Evolutionary conservation across 2,329 filamentous ascomycete genomes (phyloP), one percentile per base, ranked within the genome.

Genomic region (Calonectria honghensis): DNA sequence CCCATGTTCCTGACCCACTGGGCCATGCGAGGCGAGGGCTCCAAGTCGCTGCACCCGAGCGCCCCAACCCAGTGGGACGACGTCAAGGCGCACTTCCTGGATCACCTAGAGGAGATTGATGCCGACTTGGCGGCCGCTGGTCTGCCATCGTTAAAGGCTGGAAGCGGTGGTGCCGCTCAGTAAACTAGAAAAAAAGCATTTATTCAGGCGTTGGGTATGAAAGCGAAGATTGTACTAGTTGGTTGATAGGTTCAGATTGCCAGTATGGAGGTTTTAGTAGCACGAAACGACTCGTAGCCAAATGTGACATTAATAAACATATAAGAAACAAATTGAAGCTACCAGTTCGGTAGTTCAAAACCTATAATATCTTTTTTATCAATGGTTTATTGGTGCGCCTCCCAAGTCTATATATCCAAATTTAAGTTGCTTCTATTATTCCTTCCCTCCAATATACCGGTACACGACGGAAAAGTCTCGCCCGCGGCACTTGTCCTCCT

Each of bases 381-480:
- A 27, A 11, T 29, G n/a, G 27, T 39, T 61, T 16, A 7, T 48
- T 48, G 41, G 41, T 48, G 3, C 20, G 9, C 41, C 41, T 24
- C 6, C 24, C 24, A 41, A 20, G 14, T 67, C 70, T 66, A 67
- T 68, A 13, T 50, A 13, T 31, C 41, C 27, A 32, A 7, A 59
- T 68, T 35, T 24, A 59, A 0, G 24, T 20, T 3, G 9, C 32
- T 10, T 64, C 67, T 80, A 73, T 65, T 78, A 71, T 72, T 91
- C 89, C 79, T 89, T 88, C 2, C 90, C 89, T 0, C 89, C 90
- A 52, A 96, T 81, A 86, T 93, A 95, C 79, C 93, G 89, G 84
- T 96, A 97, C 11, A 97, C 92, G 10, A 96, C 94, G 0, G 94
- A 96, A 84, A 97, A 97, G 82, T 97, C 95, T 73, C 93, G 91